A percentile compares a stretch with the other conserved stretches of the same genome.
Conservation (phyloP, 75 land plant species). For the Cupressus sempervirens region DNA sequence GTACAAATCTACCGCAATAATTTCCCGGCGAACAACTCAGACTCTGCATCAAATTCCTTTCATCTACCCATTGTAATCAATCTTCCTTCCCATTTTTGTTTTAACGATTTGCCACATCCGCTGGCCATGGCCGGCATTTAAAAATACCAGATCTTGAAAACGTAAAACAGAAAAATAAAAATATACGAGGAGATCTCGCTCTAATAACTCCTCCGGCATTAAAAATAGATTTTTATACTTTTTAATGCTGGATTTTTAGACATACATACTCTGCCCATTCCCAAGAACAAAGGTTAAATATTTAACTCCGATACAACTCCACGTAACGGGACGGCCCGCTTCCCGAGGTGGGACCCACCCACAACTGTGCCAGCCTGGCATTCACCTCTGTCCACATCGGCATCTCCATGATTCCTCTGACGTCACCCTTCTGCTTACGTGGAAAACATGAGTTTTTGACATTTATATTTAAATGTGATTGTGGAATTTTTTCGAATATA, state of each 20-base stretch:
- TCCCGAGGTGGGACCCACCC: neutral
- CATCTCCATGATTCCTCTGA: neutral
- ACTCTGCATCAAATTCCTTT: neutral
- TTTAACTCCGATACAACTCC: neutral
- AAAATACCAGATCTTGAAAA: neutral
- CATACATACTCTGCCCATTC: neutral
- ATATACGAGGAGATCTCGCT: neutral
- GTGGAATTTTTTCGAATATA: no score
- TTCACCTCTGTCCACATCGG: neutral
- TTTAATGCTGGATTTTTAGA: neutral
- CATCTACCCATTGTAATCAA: neutral
- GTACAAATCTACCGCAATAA: neutral
- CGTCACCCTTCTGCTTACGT: neutral
- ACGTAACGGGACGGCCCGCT: neutral
- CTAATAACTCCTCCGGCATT: neutral
- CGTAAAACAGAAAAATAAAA: no score
- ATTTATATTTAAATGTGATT: no score
- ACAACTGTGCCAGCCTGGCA: slow-evolving; percentile 1
- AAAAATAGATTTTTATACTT: neutral
- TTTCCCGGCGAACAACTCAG: neutral
- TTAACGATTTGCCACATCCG: neutral
- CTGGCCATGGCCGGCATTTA: neutral
- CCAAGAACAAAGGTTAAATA: neutral
- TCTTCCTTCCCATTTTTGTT: no score
- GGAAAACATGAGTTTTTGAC: neutral